Conservation (phyloP, 805 yeast species). For the Diddensiella transvaalensis region DNA sequence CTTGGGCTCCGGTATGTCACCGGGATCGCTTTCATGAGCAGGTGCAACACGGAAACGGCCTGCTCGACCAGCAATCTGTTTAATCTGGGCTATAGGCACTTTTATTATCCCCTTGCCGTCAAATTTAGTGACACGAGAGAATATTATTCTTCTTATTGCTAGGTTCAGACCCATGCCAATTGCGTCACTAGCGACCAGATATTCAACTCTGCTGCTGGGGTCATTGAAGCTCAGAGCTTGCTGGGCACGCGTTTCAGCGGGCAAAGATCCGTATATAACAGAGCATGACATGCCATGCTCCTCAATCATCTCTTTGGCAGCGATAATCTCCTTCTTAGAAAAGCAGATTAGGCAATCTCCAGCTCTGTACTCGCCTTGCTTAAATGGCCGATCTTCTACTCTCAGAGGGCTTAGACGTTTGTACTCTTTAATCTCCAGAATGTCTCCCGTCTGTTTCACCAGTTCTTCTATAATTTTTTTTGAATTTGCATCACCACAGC, state of each 20-base stretch:
- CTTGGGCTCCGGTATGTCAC: slow-evolving; percentile 6
- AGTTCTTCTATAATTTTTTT: slow-evolving; percentile 63
- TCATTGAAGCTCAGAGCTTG: slow-evolving; percentile 78
- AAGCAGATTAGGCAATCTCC: slow-evolving; percentile 94
- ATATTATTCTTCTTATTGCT: slow-evolving; percentile 75
- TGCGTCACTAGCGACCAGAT: slow-evolving; percentile 94
- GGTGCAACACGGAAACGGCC: slow-evolving; percentile 62
- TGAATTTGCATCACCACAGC: slow-evolving; percentile 90
- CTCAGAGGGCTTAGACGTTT: slow-evolving; percentile 69
- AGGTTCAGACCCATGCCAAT: slow-evolving; percentile 96
- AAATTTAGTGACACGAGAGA: slow-evolving; percentile 64
- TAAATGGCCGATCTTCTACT: slow-evolving; percentile 41
- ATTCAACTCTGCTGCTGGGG: slow-evolving; percentile 63
- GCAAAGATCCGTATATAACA: slow-evolving; percentile 90
- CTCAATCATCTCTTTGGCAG: slow-evolving; percentile 68
- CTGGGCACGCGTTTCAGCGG: slow-evolving; percentile 87
- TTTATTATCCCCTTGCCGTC: slow-evolving; percentile 53
- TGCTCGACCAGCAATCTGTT: slow-evolving; percentile 96
- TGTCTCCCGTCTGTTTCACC: slow-evolving; percentile 73
- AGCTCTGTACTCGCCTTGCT: slow-evolving; percentile 34
- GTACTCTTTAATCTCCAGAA: slow-evolving; percentile 63
- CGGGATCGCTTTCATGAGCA: slow-evolving; percentile 14
- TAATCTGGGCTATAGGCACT: slow-evolving; percentile 63
- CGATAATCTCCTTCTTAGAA: slow-evolving; percentile 68
- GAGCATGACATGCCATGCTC: slow-evolving; percentile 66